phyloP scores from a whole-genome alignment of 73 alveolate species.

The Symbiodinium pilosum region DNA sequence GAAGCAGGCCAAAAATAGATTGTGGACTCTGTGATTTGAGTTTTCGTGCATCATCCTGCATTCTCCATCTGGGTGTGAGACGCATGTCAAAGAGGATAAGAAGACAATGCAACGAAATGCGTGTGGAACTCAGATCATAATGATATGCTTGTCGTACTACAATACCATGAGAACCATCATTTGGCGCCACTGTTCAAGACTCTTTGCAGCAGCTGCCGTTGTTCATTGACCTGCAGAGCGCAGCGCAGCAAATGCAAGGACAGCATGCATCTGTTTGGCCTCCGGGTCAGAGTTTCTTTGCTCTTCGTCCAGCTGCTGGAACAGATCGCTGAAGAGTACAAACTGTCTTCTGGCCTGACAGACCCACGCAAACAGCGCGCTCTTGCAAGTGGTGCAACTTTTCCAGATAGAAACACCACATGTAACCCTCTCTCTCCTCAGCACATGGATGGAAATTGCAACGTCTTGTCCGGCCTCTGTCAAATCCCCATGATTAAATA shows the following conservation, averaged over 20 bases:
- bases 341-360: conserved; percentile 50
- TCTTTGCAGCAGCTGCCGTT: conserved; percentile 71
- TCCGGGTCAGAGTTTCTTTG: conserved; percentile 86
- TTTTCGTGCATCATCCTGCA: no score
- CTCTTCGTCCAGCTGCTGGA: conserved; percentile 94
- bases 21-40: no score
- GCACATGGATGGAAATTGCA: not conserved
- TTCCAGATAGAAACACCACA: no score
- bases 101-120: no score
- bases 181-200: conserved; percentile 64
- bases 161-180: not conserved
- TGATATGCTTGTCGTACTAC: no score
- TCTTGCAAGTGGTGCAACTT: not conserved
- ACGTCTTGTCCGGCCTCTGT: conserved; percentile 96
- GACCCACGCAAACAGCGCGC: not conserved
- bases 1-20: no score
- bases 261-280: not conserved
- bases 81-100: no score
- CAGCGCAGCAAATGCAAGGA: not conserved
- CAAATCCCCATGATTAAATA: conserved; percentile 96
- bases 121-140: no score
- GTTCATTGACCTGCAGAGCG: conserved; percentile 50
- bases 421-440: no score
- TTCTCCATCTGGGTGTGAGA: no score
- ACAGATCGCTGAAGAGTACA: conserved; percentile 49